phyloP scores from a whole-genome alignment of 306 rosid genomes.

The Pyrus bretschneideri region DNA sequence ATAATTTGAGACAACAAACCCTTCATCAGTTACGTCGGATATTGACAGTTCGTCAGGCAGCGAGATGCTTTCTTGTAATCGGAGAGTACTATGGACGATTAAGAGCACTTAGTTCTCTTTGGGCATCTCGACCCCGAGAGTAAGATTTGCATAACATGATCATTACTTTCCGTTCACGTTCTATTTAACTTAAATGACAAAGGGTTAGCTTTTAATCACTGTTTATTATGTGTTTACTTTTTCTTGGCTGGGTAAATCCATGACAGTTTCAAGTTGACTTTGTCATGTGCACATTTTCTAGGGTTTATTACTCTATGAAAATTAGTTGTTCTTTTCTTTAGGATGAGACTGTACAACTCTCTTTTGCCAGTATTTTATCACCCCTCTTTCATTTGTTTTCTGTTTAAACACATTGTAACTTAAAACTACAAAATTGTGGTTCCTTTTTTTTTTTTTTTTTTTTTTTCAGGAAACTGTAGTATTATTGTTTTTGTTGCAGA shows the following conservation, averaged over 20 bases:
- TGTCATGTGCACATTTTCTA: too few relatives aligned
- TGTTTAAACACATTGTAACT: too few relatives aligned
- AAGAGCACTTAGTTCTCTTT: slow-evolving; percentile 85
- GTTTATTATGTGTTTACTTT: too few relatives aligned
- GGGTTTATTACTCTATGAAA: background rate
- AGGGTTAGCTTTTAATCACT: background rate
- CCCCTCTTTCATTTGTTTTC: too few relatives aligned
- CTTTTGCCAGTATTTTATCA: background rate
- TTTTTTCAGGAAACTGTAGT: background rate
- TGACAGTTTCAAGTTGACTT: too few relatives aligned
- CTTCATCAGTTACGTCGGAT: slow-evolving; percentile 74
- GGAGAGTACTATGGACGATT: slow-evolving; percentile 79
- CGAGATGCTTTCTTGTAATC: slow-evolving; percentile 68
- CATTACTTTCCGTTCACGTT: background rate
- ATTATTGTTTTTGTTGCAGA: too few relatives aligned
- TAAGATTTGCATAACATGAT: slow-evolving; percentile 14
- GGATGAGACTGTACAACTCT: background rate
- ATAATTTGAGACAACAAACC: slow-evolving; percentile 78
- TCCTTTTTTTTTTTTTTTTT: too few relatives aligned
- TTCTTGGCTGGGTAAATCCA: too few relatives aligned
- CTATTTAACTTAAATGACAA: background rate
- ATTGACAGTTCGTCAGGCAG: slow-evolving; percentile 72
- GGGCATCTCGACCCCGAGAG: slow-evolving; percentile 91
- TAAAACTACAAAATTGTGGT: too few relatives aligned
- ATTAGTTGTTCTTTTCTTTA: background rate